phyloP scores from a whole-genome alignment of 345 rosid species.

The Raphanus raphanistrum region DNA sequence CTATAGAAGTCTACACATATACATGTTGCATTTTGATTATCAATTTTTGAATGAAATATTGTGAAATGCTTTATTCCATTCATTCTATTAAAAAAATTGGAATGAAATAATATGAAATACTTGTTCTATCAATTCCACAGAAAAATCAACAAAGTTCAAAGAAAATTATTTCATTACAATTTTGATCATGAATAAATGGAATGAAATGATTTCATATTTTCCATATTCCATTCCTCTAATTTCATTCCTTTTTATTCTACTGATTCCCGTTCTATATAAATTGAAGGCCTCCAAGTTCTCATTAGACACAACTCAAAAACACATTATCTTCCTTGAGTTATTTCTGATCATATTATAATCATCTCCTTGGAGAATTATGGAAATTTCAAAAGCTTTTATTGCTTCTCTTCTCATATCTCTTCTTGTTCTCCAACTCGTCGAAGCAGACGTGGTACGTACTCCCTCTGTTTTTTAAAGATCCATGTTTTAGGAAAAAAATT shows the following conservation, averaged over 20 bases:
- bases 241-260: background rate
- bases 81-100: too few species aligned
- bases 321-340: slow-evolving; percentile 9
- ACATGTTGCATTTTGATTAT: too few species aligned
- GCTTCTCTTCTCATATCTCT: slow-evolving; percentile 58
- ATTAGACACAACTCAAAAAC: slow-evolving; percentile 22
- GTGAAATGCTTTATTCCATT: too few species aligned
- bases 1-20: too few species aligned
- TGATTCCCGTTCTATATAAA: slow-evolving; percentile 24
- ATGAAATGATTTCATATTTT: background rate
- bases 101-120: too few species aligned
- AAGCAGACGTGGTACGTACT: slow-evolving; percentile 36
- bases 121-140: too few species aligned
- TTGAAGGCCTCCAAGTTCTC: slow-evolving; percentile 30
- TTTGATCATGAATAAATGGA: background rate
- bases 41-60: too few species aligned
- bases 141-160: background rate
- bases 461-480: too few species aligned
- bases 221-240: background rate
- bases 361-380: slow-evolving; percentile 39
- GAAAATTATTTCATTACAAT: background rate
- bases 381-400: slow-evolving; percentile 43
- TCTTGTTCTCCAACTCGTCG: slow-evolving; percentile 46
- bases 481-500: too few species aligned
- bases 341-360: slow-evolving; percentile 11